phyloP scores from a whole-genome alignment of 2,329 filamentous ascomycete genomes.

The Aspergillus sp. region DNA sequence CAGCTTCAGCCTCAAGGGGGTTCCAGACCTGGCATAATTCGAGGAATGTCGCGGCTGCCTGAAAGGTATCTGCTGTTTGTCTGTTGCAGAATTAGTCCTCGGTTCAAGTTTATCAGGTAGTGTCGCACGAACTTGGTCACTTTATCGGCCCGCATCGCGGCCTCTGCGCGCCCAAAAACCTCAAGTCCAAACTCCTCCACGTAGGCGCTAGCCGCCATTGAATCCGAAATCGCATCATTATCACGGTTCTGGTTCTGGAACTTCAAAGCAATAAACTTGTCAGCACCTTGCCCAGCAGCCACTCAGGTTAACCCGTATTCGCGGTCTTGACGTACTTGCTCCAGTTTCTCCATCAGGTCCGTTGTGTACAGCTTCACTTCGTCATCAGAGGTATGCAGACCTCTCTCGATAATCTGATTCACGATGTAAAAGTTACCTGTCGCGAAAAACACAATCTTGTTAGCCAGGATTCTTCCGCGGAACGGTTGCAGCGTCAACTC shows the following conservation, averaged over 20 bases:
- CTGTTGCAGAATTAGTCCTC: constrained; percentile 44
- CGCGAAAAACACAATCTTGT: constrained; percentile 8
- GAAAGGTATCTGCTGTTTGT: constrained; percentile 91
- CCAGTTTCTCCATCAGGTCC: constrained; percentile 84
- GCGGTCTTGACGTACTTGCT: constrained; percentile 56
- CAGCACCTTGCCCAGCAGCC: constrained; percentile 1
- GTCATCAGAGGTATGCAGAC: constrained; percentile 74
- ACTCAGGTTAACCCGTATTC: background rate
- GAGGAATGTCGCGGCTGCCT: constrained; percentile 88
- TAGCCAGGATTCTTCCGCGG: constrained; percentile 16
- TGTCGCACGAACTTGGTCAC: constrained; percentile 64
- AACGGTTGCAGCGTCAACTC: constrained; percentile 40
- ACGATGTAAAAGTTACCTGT: constrained; percentile 88
- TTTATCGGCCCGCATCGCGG: constrained; percentile 76
- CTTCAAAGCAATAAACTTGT: constrained; percentile 35
- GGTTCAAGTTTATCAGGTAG: constrained; percentile 8
- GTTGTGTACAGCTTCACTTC: constrained; percentile 81
- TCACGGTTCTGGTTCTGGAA: constrained; percentile 70
- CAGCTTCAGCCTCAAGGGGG: constrained; percentile 68
- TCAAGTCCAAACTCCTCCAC: constrained; percentile 92
- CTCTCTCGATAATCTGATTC: constrained; percentile 81
- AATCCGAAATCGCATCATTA: constrained; percentile 83
- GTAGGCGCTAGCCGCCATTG: constrained; percentile 82
- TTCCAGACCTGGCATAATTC: constrained; percentile 86
- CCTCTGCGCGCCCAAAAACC: constrained; percentile 80